A percentile compares a stretch with the other conserved stretches of the same genome.
These are phyloP conservation scores for Lodderomyces elongisporus DNA, from an alignment of 1,139 yeast species.

Conservation along the genomic window DNA sequence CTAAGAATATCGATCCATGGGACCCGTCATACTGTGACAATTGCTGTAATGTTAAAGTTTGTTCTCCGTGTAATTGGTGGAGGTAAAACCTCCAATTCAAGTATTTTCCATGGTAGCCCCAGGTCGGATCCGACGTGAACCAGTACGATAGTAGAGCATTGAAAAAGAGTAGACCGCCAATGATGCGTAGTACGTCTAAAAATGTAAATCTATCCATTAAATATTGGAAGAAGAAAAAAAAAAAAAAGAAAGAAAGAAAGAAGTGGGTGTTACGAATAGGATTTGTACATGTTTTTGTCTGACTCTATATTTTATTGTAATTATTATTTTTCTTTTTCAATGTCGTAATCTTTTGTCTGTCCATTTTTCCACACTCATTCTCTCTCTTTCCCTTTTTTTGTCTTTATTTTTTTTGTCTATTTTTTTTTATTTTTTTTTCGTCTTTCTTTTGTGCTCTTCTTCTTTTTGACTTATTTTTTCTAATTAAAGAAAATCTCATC, in stretches of 20 bases:
- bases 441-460: slow-evolving; percentile 1
- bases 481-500: slow-evolving; percentile 29
- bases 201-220: slow-evolving; percentile 4
- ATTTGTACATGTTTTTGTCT: no score
- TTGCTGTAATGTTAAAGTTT: slow-evolving; percentile 41
- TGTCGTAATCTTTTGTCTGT: neutral
- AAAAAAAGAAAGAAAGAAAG: neutral
- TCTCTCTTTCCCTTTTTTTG: neutral
- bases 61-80: slow-evolving; percentile 20
- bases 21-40: slow-evolving; percentile 52
- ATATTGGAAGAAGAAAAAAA: slow-evolving; percentile 2
- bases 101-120: slow-evolving; percentile 54
- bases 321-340: no score
- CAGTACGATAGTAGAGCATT: slow-evolving; percentile 48
- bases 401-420: neutral
- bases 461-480: neutral
- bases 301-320: no score
- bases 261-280: neutral
- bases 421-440: neutral
- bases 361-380: neutral
- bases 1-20: slow-evolving; percentile 59
- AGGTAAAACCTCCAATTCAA: slow-evolving; percentile 40
- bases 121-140: slow-evolving; percentile 44
- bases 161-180: slow-evolving; percentile 44
- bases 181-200: slow-evolving; percentile 40